phyloP scores from a whole-genome alignment of 768 basidiomycete species.

The Boletus subcaerulescens region DNA sequence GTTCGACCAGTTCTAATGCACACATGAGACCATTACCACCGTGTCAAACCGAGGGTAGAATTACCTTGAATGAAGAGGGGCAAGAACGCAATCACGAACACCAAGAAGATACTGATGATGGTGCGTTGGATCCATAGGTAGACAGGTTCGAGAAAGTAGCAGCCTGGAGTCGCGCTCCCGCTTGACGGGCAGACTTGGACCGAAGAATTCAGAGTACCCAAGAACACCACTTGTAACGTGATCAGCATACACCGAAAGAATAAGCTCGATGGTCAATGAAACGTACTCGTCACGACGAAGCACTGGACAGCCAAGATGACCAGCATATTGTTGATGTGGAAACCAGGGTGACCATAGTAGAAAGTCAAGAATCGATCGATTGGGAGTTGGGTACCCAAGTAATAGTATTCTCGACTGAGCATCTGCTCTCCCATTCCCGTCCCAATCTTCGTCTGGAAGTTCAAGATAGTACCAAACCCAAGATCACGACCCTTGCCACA shows the following conservation, averaged over 20 bases:
- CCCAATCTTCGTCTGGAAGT: conserved; percentile 99
- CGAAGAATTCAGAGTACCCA: conserved; percentile 87
- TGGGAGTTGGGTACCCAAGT: conserved; percentile 95
- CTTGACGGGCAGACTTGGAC: conserved; percentile 73
- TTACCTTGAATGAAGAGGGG: conserved; percentile 93
- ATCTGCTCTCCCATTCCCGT: conserved; percentile 99
- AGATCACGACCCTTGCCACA: conserved; percentile 99
- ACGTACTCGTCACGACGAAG: conserved; percentile 88
- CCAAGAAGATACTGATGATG: conserved; percentile 97
- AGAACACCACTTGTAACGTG: conserved; percentile 72
- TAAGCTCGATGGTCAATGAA: not conserved
- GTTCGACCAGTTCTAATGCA: conserved; percentile 82
- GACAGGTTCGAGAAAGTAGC: conserved; percentile 92
- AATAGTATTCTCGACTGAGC: conserved; percentile 99
- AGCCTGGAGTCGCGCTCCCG: conserved; percentile 80
- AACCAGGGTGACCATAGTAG: conserved; percentile 99
- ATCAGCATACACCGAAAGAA: conserved; percentile 14
- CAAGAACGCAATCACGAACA: conserved; percentile 96
- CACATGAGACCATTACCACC: conserved; percentile 14
- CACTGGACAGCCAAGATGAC: conserved; percentile 96
- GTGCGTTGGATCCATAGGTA: conserved; percentile 95
- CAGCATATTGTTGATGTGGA: conserved; percentile 99
- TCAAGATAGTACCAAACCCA: conserved; percentile 97
- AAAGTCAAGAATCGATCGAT: conserved; percentile 99
- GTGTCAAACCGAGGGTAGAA: conserved; percentile 11